Base-by-base conservation (phyloP, 495 filamentous ascomycete species). In the Aspergillus baeticus region DNA sequence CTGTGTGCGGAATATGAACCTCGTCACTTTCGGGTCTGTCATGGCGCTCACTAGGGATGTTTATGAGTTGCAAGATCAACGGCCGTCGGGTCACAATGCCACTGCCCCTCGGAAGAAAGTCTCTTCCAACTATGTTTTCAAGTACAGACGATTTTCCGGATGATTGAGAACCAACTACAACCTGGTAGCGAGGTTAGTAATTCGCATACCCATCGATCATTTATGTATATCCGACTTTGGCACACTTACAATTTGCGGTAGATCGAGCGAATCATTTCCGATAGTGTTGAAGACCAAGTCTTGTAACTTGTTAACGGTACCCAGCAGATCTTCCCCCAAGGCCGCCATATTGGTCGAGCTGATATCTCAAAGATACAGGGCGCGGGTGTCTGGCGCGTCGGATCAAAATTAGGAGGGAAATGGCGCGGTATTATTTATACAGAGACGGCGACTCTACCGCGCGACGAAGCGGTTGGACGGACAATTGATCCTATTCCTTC, bases 251-350 rank as follows among this genome's bases (percentile, higher is more conserved):
- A 99, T 99, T 72, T 99, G 94, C 50, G 94, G 94, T 37, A 99
- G 74, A 74, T 99, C 94, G 51, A 99, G 84, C 34, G 92, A 97
- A 69, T 99, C 94, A 76, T 94, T 96, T 68, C 94, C 95, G 69
- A 98, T 98, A 49, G 95, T 98, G 77, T 98, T 98, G 77, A 98
- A 98, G 55, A 98, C 94, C 66, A 99, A 74, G 74, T 99, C 94
- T 67, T 98, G 95, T 58, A 98, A 81, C 77, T 92, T 93, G 76
- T 98, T 98, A 69, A 98, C 94, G 46, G 88, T 92, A 53, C 83
- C 82, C 67, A 98, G 81, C 69, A 98, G 77, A 70, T 97, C 91
- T 65, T 98, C 94, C 64, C 94, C 94, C 51, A 96, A 83, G 55
- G 83, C 76, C 33, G 85, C 81, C 85, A 88, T 88, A 22, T 23